phyloP scores from a whole-genome alignment of 306 rosid species.

The Quercus aquifolioides region DNA sequence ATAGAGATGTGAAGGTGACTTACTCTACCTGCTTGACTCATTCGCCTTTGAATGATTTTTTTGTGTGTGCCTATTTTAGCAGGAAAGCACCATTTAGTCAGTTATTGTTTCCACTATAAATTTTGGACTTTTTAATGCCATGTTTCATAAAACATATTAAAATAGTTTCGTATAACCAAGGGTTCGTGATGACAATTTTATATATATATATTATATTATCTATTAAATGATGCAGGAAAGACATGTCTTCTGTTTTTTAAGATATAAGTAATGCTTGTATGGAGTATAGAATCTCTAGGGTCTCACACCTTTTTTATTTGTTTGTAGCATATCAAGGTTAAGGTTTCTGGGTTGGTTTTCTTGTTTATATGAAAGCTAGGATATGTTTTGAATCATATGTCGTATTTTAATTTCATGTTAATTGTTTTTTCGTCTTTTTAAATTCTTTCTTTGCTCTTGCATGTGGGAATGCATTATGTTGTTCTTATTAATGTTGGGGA shows the following conservation, averaged over 20 bases:
- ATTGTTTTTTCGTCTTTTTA: not conserved
- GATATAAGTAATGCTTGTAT: not conserved
- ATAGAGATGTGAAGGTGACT: conserved; percentile 93
- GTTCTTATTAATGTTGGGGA: conserved; percentile 21
- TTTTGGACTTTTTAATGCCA: conserved; percentile 3
- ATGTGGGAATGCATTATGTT: conserved; percentile 3
- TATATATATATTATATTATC: not conserved
- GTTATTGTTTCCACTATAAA: not conserved
- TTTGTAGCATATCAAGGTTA: not conserved
- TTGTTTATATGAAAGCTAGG: not conserved
- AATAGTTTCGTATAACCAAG: not conserved
- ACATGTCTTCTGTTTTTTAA: conserved; percentile 17
- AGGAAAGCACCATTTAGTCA: not conserved
- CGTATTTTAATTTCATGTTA: not conserved
- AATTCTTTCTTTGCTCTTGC: not conserved
- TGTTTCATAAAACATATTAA: not conserved
- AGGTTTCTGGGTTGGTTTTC: not conserved
- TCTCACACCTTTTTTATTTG: not conserved
- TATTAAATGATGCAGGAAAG: not conserved
- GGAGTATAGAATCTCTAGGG: not conserved
- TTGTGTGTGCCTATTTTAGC: not conserved
- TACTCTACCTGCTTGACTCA: conserved; percentile 3
- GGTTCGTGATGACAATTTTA: conserved; percentile 7
- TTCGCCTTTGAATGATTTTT: not conserved
- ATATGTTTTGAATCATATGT: not conserved